phyloP scores from a whole-genome alignment of 768 basidiomycete genomes.

The Strobilomyces confusus region DNA sequence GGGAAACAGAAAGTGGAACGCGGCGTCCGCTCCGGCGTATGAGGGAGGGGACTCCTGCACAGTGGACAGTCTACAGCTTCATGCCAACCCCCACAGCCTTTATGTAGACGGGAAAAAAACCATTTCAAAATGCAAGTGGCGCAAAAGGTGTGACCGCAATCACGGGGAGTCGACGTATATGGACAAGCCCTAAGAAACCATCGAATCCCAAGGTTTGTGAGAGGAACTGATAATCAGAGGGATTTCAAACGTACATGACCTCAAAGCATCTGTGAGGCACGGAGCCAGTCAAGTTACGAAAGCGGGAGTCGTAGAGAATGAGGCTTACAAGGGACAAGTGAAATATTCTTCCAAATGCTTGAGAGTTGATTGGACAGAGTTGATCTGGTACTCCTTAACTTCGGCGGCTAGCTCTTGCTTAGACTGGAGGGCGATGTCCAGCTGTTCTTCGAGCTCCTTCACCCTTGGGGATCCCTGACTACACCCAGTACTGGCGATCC shows the following conservation, averaged over 20 bases:
- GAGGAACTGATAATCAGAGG: conserved; percentile 1
- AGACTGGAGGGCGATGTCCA: conserved; percentile 34
- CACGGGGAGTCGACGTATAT: conserved; percentile 47
- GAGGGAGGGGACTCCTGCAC: conserved; percentile 52
- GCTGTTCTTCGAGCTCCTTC: conserved; percentile 41
- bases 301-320: conserved; percentile 2
- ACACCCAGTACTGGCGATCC: conserved; percentile 12
- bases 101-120: conserved; percentile 66
- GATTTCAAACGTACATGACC: conserved; percentile 38
- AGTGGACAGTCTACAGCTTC: conserved; percentile 64
- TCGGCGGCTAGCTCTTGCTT: conserved; percentile 41
- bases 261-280: conserved; percentile 53
- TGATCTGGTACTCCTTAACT: conserved; percentile 38
- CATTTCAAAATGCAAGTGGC: conserved; percentile 62
- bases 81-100: conserved; percentile 63
- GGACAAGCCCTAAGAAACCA: conserved; percentile 44
- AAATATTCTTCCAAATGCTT: conserved; percentile 59
- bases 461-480: conserved; percentile 36
- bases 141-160: conserved; percentile 69
- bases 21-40: conserved; percentile 50
- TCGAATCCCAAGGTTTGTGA: background rate
- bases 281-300: conserved; percentile 12
- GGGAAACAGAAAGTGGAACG: conserved; percentile 52
- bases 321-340: conserved; percentile 57
- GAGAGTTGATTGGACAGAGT: conserved; percentile 34